Evolutionary conservation across 192 early-diverging fungal species (phyloP).

Genomic region (Coemansia guatemalensis): DNA sequence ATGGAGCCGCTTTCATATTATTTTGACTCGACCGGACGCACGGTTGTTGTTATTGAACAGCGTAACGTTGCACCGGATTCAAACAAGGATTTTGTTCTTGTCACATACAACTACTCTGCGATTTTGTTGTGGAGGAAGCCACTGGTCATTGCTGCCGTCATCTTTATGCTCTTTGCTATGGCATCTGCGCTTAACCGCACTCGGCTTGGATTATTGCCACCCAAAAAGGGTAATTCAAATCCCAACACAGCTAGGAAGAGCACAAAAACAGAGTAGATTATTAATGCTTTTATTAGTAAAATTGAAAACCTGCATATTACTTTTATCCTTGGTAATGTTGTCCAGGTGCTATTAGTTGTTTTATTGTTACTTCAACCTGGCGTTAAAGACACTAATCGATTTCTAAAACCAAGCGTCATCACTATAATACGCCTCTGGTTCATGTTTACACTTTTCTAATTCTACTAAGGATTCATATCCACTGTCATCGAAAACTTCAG

Average conservation of each 20-base stretch:
- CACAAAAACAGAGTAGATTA: slow-evolving; percentile 1
- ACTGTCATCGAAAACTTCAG: no score
- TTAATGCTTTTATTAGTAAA: no score
- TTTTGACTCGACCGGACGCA: slow-evolving; percentile 90
- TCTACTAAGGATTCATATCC: no score
- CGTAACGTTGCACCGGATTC: slow-evolving; percentile 75
- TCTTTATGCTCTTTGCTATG: slow-evolving; percentile 60
- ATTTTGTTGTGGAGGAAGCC: slow-evolving; percentile 64
- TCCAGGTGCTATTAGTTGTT: no score
- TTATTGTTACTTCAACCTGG: no score
- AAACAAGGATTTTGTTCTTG: slow-evolving; percentile 52
- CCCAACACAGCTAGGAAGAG: not conserved
- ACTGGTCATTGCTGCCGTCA: slow-evolving; percentile 46
- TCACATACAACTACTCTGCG: slow-evolving; percentile 55
- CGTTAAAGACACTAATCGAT: no score
- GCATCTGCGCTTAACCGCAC: slow-evolving; percentile 60
- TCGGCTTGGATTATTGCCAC: slow-evolving; percentile 46
- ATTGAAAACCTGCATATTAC: no score
- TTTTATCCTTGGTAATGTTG: no score
- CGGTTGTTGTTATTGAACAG: slow-evolving; percentile 67
- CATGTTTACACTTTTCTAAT: no score
- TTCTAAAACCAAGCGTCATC: no score
- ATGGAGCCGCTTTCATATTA: no score
- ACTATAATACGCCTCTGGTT: no score
- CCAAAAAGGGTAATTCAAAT: not conserved